Evolutionary conservation across 768 basidiomycete species (phyloP), one percentile per base, ranked within the genome.

Genomic region (Thelephora ganbajun): DNA sequence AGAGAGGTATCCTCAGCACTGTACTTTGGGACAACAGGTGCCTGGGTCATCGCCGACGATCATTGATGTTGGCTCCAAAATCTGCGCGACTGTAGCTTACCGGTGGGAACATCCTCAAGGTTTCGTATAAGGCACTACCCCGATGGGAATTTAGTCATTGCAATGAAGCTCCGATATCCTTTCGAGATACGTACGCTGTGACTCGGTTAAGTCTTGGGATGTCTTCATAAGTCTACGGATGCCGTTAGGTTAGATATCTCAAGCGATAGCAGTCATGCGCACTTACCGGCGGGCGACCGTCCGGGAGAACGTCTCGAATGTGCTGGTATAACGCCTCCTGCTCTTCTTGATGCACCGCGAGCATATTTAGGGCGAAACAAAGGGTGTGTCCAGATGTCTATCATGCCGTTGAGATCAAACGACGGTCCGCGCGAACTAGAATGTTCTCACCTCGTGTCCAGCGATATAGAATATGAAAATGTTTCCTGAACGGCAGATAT

Each of bases 391-490:
- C 61, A 1, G 63, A 62, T 1, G 65, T 65, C 63, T 66, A 18
- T 6, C 7, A 36, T 3, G 43, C 23, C 22, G 19, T 11, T 23
- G 30, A 36, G 43, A 14, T 11, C 26, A 22, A 48, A 13, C 35
- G 35, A 34, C 13, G 23, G 6, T 20, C 4, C 13, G n/a, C 39
- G 47, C 16, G 14, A n/a, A 14, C 20, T 7, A 33, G 13, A 34
- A 13, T 2, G 14, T 6, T 35, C 51, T 13, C 50, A 74, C 74
- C 63, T 78, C 78, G 49, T 79, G 75, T 9, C 79, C 60, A 19
- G 79, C 80, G 19, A 82, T 57, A 14, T 80, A 49, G 49, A 68
- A 63, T 11, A 69, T 60, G 57, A 65, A 69, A 20, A 65, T 55
- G 48, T 69, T 68, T 11, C 63, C 63, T 62, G 47, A 3, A 1